phyloP scores from a whole-genome alignment of 306 rosid genomes.

The Vicia villosa region DNA sequence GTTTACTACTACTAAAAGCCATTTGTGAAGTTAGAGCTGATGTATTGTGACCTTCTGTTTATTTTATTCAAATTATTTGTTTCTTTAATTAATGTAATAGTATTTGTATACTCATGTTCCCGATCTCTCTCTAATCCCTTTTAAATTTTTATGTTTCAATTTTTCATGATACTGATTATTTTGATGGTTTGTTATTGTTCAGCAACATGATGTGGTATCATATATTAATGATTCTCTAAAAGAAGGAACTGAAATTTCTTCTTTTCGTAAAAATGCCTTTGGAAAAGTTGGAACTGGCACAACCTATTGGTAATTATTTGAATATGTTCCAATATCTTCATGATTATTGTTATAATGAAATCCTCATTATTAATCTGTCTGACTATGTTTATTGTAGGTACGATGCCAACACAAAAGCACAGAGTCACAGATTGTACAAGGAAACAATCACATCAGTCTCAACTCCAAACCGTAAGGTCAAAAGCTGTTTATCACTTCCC shows the following conservation, averaged over 20 bases:
- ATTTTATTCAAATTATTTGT: constrained; percentile 18
- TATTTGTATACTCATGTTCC: background rate
- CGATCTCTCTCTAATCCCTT: background rate
- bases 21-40: constrained; percentile 92
- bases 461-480: constrained; percentile 45
- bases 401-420: constrained; percentile 64
- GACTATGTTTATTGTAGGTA: constrained; percentile 57
- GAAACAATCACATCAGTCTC: constrained; percentile 50
- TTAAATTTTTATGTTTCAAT: background rate
- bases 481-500: constrained; percentile 46
- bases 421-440: constrained; percentile 46
- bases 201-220: constrained; percentile 79
- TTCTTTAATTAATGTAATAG: background rate
- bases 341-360: constrained; percentile 3
- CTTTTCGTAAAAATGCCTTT: constrained; percentile 65
- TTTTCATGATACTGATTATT: constrained; percentile 1
- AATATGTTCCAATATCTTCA: constrained; percentile 6
- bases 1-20: constrained; percentile 72
- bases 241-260: constrained; percentile 67
- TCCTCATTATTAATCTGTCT: constrained; percentile 27
- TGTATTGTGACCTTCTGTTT: constrained; percentile 44
- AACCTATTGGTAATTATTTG: constrained; percentile 64
- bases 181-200: constrained; percentile 41
- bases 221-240: constrained; percentile 72
- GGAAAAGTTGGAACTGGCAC: constrained; percentile 65